A percentile compares a stretch with the other conserved stretches of the same genome.
Conservation (phyloP, 1,139 yeast species). For the Martiniozyma asiatica region DNA sequence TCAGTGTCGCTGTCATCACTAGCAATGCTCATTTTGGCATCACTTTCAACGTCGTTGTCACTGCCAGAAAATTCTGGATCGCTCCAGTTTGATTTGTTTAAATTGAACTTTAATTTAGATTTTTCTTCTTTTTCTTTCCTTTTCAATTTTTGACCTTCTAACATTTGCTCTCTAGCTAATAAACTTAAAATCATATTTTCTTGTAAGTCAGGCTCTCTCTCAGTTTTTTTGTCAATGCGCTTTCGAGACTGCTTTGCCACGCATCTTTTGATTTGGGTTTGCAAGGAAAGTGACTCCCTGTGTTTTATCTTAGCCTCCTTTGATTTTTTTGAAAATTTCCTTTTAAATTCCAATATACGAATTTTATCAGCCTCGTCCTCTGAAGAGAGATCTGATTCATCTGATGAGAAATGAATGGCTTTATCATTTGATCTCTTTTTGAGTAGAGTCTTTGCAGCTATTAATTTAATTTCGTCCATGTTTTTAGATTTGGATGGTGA, state of each 20-base stretch:
- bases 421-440: no score
- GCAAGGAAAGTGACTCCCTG: slow-evolving; percentile 8
- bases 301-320: no score
- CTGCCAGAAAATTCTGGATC: no score
- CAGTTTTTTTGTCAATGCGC: slow-evolving; percentile 3
- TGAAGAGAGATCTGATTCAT: no score
- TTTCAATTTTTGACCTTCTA: slow-evolving; percentile 10
- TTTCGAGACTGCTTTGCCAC: slow-evolving; percentile 11
- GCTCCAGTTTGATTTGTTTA: no score
- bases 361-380: slow-evolving; percentile 2
- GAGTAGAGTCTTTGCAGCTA: no score
- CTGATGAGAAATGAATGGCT: no score
- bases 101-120: neutral
- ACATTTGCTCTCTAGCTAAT: slow-evolving; percentile 12
- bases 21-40: no score
- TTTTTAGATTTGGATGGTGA: no score
- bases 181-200: slow-evolving; percentile 14
- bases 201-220: slow-evolving; percentile 10
- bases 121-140: slow-evolving; percentile 10
- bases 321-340: slow-evolving; percentile 9
- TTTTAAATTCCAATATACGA: slow-evolving; percentile 5
- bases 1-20: no score
- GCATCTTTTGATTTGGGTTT: slow-evolving; percentile 12
- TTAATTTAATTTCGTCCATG: no score
- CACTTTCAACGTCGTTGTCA: no score